phyloP scores from a whole-genome alignment of 2,329 filamentous ascomycete species.

The Colletotrichum caudatum region DNA sequence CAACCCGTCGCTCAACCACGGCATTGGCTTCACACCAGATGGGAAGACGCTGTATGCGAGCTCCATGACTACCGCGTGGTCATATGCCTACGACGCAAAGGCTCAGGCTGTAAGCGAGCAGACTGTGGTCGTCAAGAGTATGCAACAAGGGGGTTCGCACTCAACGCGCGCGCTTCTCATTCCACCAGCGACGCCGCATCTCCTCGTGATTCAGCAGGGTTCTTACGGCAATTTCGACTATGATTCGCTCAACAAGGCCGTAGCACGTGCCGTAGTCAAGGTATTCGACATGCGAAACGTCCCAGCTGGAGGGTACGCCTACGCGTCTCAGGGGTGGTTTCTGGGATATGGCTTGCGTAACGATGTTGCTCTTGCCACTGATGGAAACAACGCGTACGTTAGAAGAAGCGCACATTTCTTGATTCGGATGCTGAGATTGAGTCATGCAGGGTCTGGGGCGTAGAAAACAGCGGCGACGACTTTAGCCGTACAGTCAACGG shows the following conservation, averaged over 20 bases:
- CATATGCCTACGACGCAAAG: conserved; percentile 68
- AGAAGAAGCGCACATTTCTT: accelerated
- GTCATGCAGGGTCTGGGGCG: conserved; percentile 60
- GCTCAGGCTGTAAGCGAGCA: conserved; percentile 59
- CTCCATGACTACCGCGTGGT: conserved; percentile 59
- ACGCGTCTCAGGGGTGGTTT: conserved; percentile 54
- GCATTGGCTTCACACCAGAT: conserved; percentile 54
- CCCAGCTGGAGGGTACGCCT: conserved; percentile 53
- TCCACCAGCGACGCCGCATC: conserved; percentile 51
- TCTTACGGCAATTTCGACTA: conserved; percentile 56
- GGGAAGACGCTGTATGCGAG: conserved; percentile 55
- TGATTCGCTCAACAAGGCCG: conserved; percentile 49
- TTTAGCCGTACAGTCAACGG: conserved; percentile 61
- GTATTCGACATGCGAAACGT: conserved; percentile 55
- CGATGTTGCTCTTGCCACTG: conserved; percentile 70
- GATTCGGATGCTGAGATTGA: neutral
- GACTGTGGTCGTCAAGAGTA: conserved; percentile 54
- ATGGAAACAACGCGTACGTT: conserved; percentile 51
- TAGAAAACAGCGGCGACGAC: conserved; percentile 65
- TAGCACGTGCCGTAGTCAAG: conserved; percentile 56
- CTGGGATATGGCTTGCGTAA: conserved; percentile 66
- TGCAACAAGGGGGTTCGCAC: conserved; percentile 56
- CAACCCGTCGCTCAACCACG: conserved; percentile 54
- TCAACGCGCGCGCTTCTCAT: conserved; percentile 54
- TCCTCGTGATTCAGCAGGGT: conserved; percentile 55